phyloP scores from a whole-genome alignment of 192 early-diverging fungal species.

The Chytriomyces hyalinus region DNA sequence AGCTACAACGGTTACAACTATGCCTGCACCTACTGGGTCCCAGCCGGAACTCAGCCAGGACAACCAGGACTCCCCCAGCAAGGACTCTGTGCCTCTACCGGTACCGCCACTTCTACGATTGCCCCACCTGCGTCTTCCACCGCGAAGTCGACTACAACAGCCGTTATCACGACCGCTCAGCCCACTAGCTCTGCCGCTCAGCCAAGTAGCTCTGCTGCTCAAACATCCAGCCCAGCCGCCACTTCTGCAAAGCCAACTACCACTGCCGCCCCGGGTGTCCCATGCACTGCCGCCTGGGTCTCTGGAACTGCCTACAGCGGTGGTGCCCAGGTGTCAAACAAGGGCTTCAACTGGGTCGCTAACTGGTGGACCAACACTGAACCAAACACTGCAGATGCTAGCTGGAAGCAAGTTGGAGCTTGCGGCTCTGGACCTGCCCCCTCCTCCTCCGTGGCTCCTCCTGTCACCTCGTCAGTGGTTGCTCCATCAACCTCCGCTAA shows the following conservation, averaged over 20 bases:
- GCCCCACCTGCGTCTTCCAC: neutral
- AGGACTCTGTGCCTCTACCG: conserved; percentile 3
- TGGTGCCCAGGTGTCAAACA: conserved; percentile 3
- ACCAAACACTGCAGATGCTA: neutral
- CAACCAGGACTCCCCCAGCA: conserved; percentile 1
- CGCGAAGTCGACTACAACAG: neutral
- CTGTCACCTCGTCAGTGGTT: too few species aligned
- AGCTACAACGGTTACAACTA: conserved; percentile 27
- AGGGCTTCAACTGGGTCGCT: neutral
- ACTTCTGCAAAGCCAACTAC: neutral
- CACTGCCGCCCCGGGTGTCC: neutral
- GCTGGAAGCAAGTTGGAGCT: neutral
- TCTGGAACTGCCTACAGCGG: neutral
- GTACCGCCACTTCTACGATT: neutral
- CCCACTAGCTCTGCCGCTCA: neutral
- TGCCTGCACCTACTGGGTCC: neutral
- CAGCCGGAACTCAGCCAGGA: neutral
- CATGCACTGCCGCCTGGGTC: conserved; percentile 1
- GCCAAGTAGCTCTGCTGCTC: too few species aligned
- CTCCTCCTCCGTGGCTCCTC: too few species aligned
- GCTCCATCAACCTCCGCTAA: neutral
- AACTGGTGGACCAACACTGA: conserved; percentile 12
- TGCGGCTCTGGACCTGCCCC: neutral
- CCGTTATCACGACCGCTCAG: neutral
- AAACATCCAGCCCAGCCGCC: neutral